Conservation (phyloP, 176 grass and related monocot species). For the Areca catechu region DNA sequence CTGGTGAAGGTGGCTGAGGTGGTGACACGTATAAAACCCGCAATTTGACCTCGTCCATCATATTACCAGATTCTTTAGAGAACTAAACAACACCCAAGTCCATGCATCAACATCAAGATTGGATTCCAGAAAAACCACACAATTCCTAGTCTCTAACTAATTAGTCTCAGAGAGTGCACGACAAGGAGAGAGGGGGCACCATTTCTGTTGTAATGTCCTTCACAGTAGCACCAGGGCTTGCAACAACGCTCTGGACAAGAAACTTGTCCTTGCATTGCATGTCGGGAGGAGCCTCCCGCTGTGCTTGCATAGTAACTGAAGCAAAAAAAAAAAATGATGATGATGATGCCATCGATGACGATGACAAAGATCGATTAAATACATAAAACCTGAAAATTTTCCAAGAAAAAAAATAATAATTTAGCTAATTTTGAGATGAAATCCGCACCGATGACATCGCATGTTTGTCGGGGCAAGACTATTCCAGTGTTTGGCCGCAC, state of each 20-base stretch:
- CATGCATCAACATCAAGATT: not conserved
- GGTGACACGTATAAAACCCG: constrained; percentile 46
- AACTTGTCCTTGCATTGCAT: constrained; percentile 85
- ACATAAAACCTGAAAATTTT: not conserved
- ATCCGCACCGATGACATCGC: constrained; percentile 56
- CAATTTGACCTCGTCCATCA: constrained; percentile 61
- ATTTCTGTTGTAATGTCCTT: constrained; percentile 53
- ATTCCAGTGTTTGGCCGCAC: constrained; percentile 67
- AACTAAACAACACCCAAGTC: constrained; percentile 36
- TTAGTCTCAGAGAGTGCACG: not conserved
- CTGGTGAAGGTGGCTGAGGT: too few relatives aligned
- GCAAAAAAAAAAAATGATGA: not conserved
- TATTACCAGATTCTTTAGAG: constrained; percentile 53
- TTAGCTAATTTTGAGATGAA: not conserved
- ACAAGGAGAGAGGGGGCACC: constrained; percentile 27
- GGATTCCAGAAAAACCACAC: not conserved
- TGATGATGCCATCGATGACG: too few relatives aligned
- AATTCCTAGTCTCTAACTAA: not conserved
- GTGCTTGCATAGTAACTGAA: constrained; percentile 72
- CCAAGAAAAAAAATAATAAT: not conserved
- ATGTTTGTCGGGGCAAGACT: constrained; percentile 48
- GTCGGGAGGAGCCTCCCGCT: constrained; percentile 36
- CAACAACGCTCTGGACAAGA: constrained; percentile 50
- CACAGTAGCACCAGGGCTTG: constrained; percentile 30
- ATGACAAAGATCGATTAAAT: too few relatives aligned